Percentiles rank a stretch among this genome's conserved stretches.
These are phyloP conservation scores for Vinca minor DNA, from an alignment of 257 asterid genomes.

Conservation along the genomic window DNA sequence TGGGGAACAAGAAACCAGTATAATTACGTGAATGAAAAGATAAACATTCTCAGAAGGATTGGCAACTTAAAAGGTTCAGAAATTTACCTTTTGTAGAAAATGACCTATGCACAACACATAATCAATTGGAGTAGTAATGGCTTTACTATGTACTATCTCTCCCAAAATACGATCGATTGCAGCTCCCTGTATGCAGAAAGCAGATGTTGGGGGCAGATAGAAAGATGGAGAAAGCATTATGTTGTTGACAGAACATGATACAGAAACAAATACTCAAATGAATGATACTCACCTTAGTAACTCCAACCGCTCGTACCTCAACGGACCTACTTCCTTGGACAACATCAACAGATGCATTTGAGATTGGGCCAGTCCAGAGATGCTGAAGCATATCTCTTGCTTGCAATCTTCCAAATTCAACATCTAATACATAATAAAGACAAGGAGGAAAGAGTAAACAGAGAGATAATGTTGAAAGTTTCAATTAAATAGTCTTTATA, in stretches of 20 bases:
- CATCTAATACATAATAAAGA: constrained; percentile 35
- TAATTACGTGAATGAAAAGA: too few relatives aligned
- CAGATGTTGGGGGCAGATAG: not conserved
- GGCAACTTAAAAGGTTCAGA: constrained; percentile 5
- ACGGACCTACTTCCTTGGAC: constrained; percentile 92
- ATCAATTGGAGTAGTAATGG: constrained; percentile 72
- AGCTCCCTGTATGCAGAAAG: constrained; percentile 53
- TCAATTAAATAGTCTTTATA: constrained; percentile 9
- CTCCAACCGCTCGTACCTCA: constrained; percentile 96
- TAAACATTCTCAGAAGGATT: constrained; percentile 4
- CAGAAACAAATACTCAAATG: not conserved
- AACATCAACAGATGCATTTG: constrained; percentile 90
- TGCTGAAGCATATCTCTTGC: constrained; percentile 99
- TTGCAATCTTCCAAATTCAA: constrained; percentile 94
- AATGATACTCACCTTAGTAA: constrained; percentile 61
- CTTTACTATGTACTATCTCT: constrained; percentile 82
- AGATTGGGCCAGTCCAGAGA: constrained; percentile 97
- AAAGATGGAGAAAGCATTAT: not conserved
- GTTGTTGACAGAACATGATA: not conserved
- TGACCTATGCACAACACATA: constrained; percentile 83
- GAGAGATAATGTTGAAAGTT: constrained; percentile 9
- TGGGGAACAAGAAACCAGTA: too few relatives aligned
- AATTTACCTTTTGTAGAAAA: constrained; percentile 70
- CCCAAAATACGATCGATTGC: constrained; percentile 90
- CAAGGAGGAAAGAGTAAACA: constrained; percentile 6